Percentiles rank a stretch among this genome's conserved stretches.
Evolutionary conservation across 2,329 filamentous ascomycete genomes (phyloP).

Genomic region (Cercospora beticola): DNA sequence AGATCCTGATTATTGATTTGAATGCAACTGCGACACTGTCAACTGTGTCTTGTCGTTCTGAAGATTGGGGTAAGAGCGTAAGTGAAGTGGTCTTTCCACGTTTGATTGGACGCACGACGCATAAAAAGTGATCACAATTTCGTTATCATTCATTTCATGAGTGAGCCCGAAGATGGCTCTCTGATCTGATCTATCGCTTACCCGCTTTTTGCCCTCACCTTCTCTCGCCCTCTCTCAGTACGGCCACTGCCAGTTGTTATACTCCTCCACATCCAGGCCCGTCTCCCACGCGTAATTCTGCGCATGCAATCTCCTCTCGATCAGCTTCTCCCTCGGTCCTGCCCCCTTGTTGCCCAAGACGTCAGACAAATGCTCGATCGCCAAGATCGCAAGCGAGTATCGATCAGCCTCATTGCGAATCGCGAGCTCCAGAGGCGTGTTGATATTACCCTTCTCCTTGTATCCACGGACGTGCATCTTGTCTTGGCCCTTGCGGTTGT

Average conservation of each 20-base stretch:
- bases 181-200: neutral
- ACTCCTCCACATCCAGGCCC: slow-evolving; percentile 66
- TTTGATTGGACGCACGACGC: neutral
- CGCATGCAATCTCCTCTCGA: slow-evolving; percentile 64
- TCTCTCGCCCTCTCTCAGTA: slow-evolving; percentile 31
- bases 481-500: slow-evolving; percentile 67
- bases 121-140: neutral
- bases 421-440: slow-evolving; percentile 75
- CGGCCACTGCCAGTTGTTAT: slow-evolving; percentile 68
- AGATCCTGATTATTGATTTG: neutral
- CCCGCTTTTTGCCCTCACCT: neutral
- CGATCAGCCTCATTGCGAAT: slow-evolving; percentile 76
- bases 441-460: slow-evolving; percentile 80
- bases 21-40: neutral
- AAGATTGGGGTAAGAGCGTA: neutral
- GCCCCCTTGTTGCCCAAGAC: slow-evolving; percentile 63
- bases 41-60: neutral
- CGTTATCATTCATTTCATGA: neutral
- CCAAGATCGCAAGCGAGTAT: slow-evolving; percentile 73
- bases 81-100: neutral
- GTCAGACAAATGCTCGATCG: slow-evolving; percentile 66
- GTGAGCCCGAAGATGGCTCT: neutral
- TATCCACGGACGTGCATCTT: slow-evolving; percentile 76
- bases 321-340: slow-evolving; percentile 61
- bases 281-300: slow-evolving; percentile 66